A percentile compares a stretch with the other conserved stretches of the same genome.
These are phyloP conservation scores for Colletotrichum eleusines DNA, from an alignment of 2,329 filamentous ascomycete genomes.

Conservation along the genomic window DNA sequence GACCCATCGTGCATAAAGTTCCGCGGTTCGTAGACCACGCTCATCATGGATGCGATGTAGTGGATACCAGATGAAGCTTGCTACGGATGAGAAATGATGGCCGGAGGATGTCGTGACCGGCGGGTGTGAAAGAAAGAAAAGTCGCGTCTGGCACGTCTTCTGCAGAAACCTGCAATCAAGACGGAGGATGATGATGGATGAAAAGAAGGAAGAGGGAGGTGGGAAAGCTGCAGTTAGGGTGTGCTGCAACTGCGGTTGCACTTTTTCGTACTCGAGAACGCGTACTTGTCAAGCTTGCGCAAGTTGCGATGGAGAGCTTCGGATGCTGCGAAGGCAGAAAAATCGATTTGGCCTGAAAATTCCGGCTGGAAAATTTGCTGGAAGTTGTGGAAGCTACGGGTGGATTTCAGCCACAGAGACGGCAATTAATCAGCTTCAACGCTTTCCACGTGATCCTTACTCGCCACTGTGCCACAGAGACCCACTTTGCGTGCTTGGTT, in stretches of 20 bases:
- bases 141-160: conserved; percentile 24
- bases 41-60: conserved; percentile 54
- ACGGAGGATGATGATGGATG: conserved; percentile 7
- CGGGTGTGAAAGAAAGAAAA: not conserved
- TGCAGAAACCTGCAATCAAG: conserved; percentile 4
- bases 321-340: conserved; percentile 34
- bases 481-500: conserved; percentile 12
- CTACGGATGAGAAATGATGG: conserved; percentile 6
- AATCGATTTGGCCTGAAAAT: conserved; percentile 39
- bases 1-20: conserved; percentile 62
- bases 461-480: conserved; percentile 25
- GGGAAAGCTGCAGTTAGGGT: conserved; percentile 9
- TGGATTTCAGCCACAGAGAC: conserved; percentile 25
- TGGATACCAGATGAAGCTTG: conserved; percentile 42
- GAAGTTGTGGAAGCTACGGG: conserved; percentile 15
- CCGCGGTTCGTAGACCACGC: conserved; percentile 64
- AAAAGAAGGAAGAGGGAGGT: conserved; percentile 7
- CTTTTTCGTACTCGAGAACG: conserved; percentile 37
- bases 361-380: conserved; percentile 35
- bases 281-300: conserved; percentile 28
- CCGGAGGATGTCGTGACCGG: conserved; percentile 33
- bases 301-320: conserved; percentile 30
- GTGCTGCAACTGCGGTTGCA: conserved; percentile 26
- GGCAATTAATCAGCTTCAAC: conserved; percentile 16
- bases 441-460: conserved; percentile 24